Evolutionary conservation across 2,329 filamentous ascomycete species (phyloP).

Genomic region (Rutstroemia sp.): DNA sequence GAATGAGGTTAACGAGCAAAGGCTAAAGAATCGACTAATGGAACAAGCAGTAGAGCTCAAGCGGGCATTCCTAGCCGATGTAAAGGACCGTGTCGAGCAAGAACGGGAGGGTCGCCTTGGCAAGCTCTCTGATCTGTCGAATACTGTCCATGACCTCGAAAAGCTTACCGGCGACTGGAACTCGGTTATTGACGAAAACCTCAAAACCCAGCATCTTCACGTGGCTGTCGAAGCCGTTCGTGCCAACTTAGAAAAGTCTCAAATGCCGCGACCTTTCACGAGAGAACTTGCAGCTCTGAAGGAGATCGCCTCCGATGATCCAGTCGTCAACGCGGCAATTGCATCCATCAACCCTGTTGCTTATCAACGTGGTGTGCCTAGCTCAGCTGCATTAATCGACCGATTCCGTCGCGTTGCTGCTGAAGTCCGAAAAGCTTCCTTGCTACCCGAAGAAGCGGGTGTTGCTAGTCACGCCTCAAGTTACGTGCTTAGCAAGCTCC

Average conservation of each 20-base stretch:
- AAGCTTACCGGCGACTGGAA: slow-evolving; percentile 85
- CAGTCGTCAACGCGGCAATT: slow-evolving; percentile 87
- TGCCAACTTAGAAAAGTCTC: slow-evolving; percentile 67
- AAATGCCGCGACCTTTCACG: slow-evolving; percentile 76
- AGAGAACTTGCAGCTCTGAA: slow-evolving; percentile 90
- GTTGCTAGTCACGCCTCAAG: slow-evolving; percentile 91
- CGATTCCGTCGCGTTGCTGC: slow-evolving; percentile 87
- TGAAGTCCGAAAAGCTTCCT: slow-evolving; percentile 89
- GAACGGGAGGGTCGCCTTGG: slow-evolving; percentile 83
- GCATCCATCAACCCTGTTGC: slow-evolving; percentile 91
- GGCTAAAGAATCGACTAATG: slow-evolving; percentile 74
- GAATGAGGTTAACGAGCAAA: slow-evolving; percentile 73
- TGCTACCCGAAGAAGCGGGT: slow-evolving; percentile 88
- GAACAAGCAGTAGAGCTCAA: slow-evolving; percentile 89
- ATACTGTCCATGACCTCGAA: slow-evolving; percentile 75
- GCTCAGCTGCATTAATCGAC: slow-evolving; percentile 79
- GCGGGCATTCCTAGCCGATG: slow-evolving; percentile 70
- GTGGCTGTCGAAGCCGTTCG: slow-evolving; percentile 92
- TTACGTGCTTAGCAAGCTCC: slow-evolving; percentile 81
- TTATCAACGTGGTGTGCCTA: slow-evolving; percentile 87
- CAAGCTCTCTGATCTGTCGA: slow-evolving; percentile 73
- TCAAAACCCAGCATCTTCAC: slow-evolving; percentile 92
- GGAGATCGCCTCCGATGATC: slow-evolving; percentile 77
- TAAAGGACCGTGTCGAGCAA: slow-evolving; percentile 75
- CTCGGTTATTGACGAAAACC: slow-evolving; percentile 78